Evolutionary conservation across 257 asterid species (phyloP).

Genomic region (Solanum commersonii): DNA sequence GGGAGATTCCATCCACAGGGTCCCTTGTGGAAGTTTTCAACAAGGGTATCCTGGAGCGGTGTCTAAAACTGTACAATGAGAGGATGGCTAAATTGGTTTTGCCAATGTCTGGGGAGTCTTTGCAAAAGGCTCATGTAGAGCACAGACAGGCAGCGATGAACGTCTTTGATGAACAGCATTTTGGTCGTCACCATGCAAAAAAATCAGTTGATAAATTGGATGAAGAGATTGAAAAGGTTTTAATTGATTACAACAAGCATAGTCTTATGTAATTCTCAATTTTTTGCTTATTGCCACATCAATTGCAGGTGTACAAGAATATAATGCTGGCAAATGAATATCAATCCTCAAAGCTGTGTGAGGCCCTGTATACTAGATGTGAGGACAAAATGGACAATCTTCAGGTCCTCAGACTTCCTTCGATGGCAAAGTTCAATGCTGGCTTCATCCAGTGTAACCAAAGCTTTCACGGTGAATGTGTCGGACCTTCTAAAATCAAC

Average conservation of each 20-base stretch:
- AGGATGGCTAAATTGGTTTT: constrained; percentile 44
- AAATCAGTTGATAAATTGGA: constrained; percentile 69
- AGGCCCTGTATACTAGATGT: constrained; percentile 61
- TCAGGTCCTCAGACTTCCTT: constrained; percentile 92
- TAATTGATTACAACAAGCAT: background rate
- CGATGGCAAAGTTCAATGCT: constrained; percentile 97
- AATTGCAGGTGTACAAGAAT: constrained; percentile 55
- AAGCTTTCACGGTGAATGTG: constrained; percentile 78
- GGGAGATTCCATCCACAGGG: constrained; percentile 99
- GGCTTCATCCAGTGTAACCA: constrained; percentile 91
- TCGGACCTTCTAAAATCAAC: constrained; percentile 82
- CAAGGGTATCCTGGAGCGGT: constrained; percentile 78
- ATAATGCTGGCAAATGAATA: constrained; percentile 61
- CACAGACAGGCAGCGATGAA: constrained; percentile 54
- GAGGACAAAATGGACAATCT: constrained; percentile 99
- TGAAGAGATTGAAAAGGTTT: constrained; percentile 81
- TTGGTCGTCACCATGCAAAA: constrained; percentile 93
- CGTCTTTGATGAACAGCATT: constrained; percentile 88
- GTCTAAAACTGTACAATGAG: constrained; percentile 54
- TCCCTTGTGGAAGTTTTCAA: constrained; percentile 96
- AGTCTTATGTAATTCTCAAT: background rate
- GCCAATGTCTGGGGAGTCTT: constrained; percentile 59
- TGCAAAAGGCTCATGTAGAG: constrained; percentile 53
- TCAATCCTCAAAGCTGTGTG: constrained; percentile 88
- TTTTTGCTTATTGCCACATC: constrained; percentile 19